Conservation (phyloP, 768 basidiomycete species). For the Lactarius evosmus region DNA sequence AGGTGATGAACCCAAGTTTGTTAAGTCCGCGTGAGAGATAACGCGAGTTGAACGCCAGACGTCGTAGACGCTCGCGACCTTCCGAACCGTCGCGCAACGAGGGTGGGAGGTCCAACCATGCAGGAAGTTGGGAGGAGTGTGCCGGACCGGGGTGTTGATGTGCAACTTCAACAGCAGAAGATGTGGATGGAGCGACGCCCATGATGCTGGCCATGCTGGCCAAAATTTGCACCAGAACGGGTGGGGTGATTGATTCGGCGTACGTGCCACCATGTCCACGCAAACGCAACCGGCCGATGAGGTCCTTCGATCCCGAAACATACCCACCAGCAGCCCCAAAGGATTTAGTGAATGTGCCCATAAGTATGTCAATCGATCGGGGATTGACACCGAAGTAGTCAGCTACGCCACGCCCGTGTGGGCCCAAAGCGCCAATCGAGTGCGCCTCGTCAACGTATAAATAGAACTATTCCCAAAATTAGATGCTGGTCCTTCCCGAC, state of each 20-base stretch:
- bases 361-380: constrained; percentile 80
- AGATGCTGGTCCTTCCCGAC: background rate
- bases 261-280: constrained; percentile 80
- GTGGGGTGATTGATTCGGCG: constrained; percentile 86
- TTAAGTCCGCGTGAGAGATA: constrained; percentile 84
- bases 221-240: constrained; percentile 86
- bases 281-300: constrained; percentile 80
- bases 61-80: constrained; percentile 74
- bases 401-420: constrained; percentile 89
- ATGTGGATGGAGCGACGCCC: constrained; percentile 56
- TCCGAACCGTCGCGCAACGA: constrained; percentile 78
- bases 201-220: constrained; percentile 96
- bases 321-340: constrained; percentile 96
- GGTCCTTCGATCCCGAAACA: constrained; percentile 75
- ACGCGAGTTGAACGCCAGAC: constrained; percentile 92
- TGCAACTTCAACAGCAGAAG: constrained; percentile 33
- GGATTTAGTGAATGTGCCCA: constrained; percentile 98
- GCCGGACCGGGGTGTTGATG: constrained; percentile 68
- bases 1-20: constrained; percentile 96
- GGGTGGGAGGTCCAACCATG: constrained; percentile 75
- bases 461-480: constrained; percentile 65
- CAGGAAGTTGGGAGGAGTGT: constrained; percentile 58
- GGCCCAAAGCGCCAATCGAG: constrained; percentile 93
- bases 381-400: constrained; percentile 92
- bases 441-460: constrained; percentile 97